A percentile compares a stretch with the other conserved stretches of the same genome.
These are phyloP conservation scores for Exophiala spinifera DNA, from an alignment of 2,329 filamentous ascomycete species.

Conservation along the genomic window DNA sequence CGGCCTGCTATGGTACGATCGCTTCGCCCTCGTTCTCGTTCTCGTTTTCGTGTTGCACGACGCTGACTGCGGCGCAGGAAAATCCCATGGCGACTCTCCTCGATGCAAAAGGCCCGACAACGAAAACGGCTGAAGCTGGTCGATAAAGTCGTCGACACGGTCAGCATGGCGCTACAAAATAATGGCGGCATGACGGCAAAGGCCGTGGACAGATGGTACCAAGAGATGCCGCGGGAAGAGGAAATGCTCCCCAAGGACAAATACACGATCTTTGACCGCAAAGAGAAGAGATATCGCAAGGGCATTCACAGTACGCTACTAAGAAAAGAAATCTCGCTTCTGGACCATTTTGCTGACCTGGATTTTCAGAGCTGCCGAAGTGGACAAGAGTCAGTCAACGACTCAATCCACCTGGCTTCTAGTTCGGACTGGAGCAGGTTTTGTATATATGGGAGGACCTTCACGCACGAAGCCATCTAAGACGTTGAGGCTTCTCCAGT, in stretches of 20 bases:
- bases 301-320: slow-evolving; percentile 86
- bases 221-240: slow-evolving; percentile 89
- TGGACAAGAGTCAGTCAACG: slow-evolving; percentile 95
- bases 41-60: not conserved
- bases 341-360: slow-evolving; percentile 10
- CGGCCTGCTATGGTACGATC: slow-evolving; percentile 72
- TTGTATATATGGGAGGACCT: no score
- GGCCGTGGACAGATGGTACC: slow-evolving; percentile 84
- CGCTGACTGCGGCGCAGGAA: slow-evolving; percentile 59
- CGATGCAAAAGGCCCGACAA: slow-evolving; percentile 85
- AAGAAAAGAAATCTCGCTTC: not conserved
- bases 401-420: slow-evolving; percentile 92
- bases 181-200: slow-evolving; percentile 68
- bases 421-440: not conserved
- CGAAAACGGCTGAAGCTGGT: slow-evolving; percentile 78
- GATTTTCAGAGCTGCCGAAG: slow-evolving; percentile 68
- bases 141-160: slow-evolving; percentile 78
- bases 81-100: slow-evolving; percentile 91
- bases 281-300: slow-evolving; percentile 93
- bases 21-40: slow-evolving; percentile 28
- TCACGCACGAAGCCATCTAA: no score
- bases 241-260: slow-evolving; percentile 97
- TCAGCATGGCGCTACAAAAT: slow-evolving; percentile 74
- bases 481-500: no score
- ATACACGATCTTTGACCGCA: slow-evolving; percentile 96